These are phyloP conservation scores for Lagenidium giganteum DNA, from an alignment of 352 stramenopile genomes.

Conservation along the genomic window DNA sequence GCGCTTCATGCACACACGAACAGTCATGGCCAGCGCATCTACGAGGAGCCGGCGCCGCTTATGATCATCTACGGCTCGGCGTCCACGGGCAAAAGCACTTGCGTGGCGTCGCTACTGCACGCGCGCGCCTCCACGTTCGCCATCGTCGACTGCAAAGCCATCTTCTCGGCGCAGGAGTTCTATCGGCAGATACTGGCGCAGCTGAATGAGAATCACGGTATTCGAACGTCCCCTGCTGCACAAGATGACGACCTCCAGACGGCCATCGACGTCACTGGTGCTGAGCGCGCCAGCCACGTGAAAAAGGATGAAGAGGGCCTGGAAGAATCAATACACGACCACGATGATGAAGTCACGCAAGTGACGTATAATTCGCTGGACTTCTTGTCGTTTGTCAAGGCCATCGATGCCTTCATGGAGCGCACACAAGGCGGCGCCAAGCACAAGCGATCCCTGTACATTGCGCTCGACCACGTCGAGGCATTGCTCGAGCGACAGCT, in stretches of 20 bases:
- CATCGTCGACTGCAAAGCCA: conserved; percentile 50
- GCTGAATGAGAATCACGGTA: conserved; percentile 21
- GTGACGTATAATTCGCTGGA: conserved; percentile 48
- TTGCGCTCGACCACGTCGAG: conserved; percentile 57
- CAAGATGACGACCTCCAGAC: conserved; percentile 10
- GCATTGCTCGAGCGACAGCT: conserved; percentile 47
- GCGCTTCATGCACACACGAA: conserved; percentile 19
- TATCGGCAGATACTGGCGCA: conserved; percentile 58
- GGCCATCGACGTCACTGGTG: too few relatives aligned
- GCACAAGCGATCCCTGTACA: conserved; percentile 25
- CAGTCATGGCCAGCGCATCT: conserved; percentile 4
- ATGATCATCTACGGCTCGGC: conserved; percentile 57
- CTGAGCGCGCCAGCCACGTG: not conserved
- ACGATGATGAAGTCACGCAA: conserved; percentile 8
- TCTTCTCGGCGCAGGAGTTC: conserved; percentile 56
- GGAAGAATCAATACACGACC: not conserved
- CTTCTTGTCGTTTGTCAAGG: conserved; percentile 53
- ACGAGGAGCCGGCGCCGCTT: conserved; percentile 35
- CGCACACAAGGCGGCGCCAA: too few relatives aligned
- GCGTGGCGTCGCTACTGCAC: conserved; percentile 29
- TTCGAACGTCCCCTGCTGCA: too few relatives aligned
- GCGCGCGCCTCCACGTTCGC: conserved; percentile 23
- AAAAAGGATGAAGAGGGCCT: not conserved
- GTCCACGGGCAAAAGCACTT: conserved; percentile 56
- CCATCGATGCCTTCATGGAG: conserved; percentile 36